phyloP scores from a whole-genome alignment of 75 land plant genomes.

The Isoetes taiwanensis region DNA sequence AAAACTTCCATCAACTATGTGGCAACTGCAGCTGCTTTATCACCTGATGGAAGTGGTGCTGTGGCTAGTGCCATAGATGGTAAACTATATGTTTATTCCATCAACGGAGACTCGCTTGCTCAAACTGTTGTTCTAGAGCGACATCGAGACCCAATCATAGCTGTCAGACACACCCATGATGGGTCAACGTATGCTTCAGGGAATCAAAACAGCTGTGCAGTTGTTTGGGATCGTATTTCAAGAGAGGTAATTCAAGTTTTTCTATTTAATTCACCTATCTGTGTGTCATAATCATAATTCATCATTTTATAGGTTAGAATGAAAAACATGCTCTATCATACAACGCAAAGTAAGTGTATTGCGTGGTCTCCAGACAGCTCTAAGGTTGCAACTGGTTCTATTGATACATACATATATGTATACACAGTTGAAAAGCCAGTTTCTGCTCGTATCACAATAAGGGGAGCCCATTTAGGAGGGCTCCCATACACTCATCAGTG shows the following conservation, averaged over 20 bases:
- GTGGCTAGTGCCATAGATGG: conserved; percentile 90
- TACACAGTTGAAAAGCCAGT: conserved; percentile 64
- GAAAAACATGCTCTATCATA: conserved; percentile 92
- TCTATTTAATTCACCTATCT: too few species aligned
- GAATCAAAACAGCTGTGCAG: conserved; percentile 84
- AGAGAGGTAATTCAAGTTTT: conserved; percentile 89
- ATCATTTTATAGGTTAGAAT: conserved; percentile 76
- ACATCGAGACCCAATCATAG: conserved; percentile 77
- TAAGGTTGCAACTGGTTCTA: conserved; percentile 79
- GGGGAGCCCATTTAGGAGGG: conserved; percentile 80
- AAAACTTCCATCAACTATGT: conserved; percentile 44
- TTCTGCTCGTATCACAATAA: conserved; percentile 58
- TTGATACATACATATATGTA: conserved; percentile 66
- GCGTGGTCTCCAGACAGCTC: conserved; percentile 82
- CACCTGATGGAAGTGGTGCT: conserved; percentile 84
- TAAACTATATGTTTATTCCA: conserved; percentile 53
- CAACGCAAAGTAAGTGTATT: conserved; percentile 67
- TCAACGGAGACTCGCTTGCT: conserved; percentile 44
- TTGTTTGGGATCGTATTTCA: conserved; percentile 77
- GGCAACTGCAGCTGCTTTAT: conserved; percentile 59
- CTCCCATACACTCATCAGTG: conserved; percentile 45
- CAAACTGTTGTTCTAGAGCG: conserved; percentile 70
- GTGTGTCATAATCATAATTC: too few species aligned
- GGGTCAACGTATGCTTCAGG: conserved; percentile 85
- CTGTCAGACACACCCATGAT: conserved; percentile 78